Percentiles rank a stretch among this genome's conserved stretches.
phyloP scores from a whole-genome alignment of 2,329 filamentous ascomycete species.

The Lachnellula occidentalis region DNA sequence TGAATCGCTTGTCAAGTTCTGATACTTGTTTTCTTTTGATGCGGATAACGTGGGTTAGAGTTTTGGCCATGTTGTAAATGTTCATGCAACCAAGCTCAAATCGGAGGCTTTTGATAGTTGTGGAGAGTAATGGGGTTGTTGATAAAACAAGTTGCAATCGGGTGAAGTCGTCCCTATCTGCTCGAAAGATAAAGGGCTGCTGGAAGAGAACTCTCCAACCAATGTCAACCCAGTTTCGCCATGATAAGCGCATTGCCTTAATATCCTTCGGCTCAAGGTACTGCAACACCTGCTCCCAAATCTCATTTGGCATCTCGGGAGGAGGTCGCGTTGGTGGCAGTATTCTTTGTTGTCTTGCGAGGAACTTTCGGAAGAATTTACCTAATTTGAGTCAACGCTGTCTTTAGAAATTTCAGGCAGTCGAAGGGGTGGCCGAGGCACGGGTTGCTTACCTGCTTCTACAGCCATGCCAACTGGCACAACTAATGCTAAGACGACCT shows the following conservation, averaged over 20 bases:
- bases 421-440: too few species aligned
- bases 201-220: neutral
- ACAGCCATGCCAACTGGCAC: too few species aligned
- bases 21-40: neutral
- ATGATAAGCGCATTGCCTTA: neutral
- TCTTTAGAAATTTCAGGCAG: too few species aligned
- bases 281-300: neutral
- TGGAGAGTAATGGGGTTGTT: neutral
- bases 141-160: neutral
- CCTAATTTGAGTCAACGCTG: too few species aligned
- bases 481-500: too few species aligned
- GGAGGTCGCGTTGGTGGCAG: neutral
- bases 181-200: neutral
- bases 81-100: neutral
- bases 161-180: neutral
- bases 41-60: neutral
- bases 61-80: neutral
- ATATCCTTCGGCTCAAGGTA: neutral
- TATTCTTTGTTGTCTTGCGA: neutral
- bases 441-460: too few species aligned
- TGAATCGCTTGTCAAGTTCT: neutral
- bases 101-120: neutral
- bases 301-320: neutral
- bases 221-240: neutral
- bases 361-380: too few species aligned